Evolutionary conservation across 805 yeast species (phyloP).

Genomic region (Candida ponderosae): DNA sequence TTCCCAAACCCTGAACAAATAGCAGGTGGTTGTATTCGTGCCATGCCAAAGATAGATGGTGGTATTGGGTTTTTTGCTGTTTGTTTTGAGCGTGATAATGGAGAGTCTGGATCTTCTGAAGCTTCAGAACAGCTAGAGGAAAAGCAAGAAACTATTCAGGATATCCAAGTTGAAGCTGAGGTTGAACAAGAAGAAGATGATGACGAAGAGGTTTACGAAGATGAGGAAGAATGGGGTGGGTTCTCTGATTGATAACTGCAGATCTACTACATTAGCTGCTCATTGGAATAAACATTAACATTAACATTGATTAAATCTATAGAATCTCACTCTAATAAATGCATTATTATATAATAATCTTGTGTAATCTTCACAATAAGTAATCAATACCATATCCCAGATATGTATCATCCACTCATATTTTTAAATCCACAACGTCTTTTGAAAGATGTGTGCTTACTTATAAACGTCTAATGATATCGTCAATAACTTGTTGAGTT

Average conservation of each 20-base stretch:
- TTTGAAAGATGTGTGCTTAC: too few relatives aligned
- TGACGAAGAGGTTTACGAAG: conserved; percentile 8
- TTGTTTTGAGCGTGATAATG: conserved; percentile 69
- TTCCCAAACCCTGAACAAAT: conserved; percentile 40
- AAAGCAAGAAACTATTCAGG: conserved; percentile 3
- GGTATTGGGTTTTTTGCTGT: conserved; percentile 99
- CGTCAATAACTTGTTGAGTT: conserved; percentile 82
- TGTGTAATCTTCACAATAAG: too few relatives aligned
- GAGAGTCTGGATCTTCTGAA: too few relatives aligned
- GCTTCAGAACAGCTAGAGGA: not conserved
- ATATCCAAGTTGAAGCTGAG: conserved; percentile 2
- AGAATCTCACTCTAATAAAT: too few relatives aligned
- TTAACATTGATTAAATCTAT: too few relatives aligned
- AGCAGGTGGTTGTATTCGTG: conserved; percentile 84
- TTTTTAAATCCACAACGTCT: too few relatives aligned
- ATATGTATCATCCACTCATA: too few relatives aligned
- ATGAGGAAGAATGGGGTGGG: conserved; percentile 28
- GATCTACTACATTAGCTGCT: too few relatives aligned
- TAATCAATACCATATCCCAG: too few relatives aligned
- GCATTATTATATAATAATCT: too few relatives aligned
- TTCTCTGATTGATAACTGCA: conserved; percentile 11
- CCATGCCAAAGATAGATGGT: conserved; percentile 82
- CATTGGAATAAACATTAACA: too few relatives aligned
- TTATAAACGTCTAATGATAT: conserved; percentile 43
- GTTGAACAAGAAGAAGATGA: not conserved